phyloP scores from a whole-genome alignment of 2,329 filamentous ascomycete genomes.

The Nigrograna mackinnonii region DNA sequence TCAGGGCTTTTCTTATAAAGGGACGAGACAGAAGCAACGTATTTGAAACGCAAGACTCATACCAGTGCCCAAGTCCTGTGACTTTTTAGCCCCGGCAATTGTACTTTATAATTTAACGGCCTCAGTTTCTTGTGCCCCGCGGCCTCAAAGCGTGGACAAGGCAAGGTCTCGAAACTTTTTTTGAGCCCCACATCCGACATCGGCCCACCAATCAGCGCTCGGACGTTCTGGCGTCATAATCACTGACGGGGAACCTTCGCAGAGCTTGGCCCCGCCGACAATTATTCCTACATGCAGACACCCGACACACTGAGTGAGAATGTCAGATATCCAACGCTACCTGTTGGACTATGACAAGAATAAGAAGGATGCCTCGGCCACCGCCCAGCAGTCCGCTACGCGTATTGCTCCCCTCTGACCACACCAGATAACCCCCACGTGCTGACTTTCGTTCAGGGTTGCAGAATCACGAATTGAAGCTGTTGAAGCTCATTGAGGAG shows the following conservation, averaged over 20 bases:
- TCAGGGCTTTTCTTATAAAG: too few species aligned
- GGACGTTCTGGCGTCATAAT: conserved; percentile 3
- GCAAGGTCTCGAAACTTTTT: too few species aligned
- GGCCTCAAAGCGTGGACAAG: too few species aligned
- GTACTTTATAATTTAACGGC: too few species aligned
- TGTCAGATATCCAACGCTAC: conserved; percentile 58
- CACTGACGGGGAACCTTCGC: not conserved
- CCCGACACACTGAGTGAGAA: conserved; percentile 29
- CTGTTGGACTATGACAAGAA: conserved; percentile 54
- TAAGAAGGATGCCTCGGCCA: conserved; percentile 48
- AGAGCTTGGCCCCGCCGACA: conserved; percentile 11
- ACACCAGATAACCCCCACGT: not conserved
- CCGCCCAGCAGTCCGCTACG: conserved; percentile 47
- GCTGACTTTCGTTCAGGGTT: conserved; percentile 50
- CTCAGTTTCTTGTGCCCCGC: not conserved
- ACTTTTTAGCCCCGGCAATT: too few species aligned
- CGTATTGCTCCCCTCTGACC: conserved; percentile 26
- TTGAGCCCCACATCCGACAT: conserved; percentile 18
- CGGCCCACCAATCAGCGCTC: conserved; percentile 17
- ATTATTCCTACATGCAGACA: conserved; percentile 11
- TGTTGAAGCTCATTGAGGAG: conserved; percentile 66
- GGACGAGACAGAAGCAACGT: too few species aligned
- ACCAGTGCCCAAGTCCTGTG: too few species aligned
- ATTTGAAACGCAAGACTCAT: too few species aligned
- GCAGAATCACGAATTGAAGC: conserved; percentile 61